Conservation (phyloP, 768 basidiomycete species). For the Rossbeevera mucosa region DNA sequence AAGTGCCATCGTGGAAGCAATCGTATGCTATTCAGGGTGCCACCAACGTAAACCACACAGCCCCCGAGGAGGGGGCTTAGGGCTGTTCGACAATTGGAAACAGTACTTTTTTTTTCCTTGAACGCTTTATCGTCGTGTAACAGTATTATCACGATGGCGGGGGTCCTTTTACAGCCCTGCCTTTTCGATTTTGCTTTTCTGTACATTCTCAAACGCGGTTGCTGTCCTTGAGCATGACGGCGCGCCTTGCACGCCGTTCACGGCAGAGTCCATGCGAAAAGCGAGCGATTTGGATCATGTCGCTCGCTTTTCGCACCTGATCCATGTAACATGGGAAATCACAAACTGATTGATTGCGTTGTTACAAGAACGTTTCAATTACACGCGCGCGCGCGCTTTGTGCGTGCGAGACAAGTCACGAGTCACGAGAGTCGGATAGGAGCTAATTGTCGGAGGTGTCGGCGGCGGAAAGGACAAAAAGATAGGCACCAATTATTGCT, state of each 20-base stretch:
- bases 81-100: slow-evolving; percentile 21
- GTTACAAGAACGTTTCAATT: slow-evolving; percentile 13
- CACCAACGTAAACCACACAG: slow-evolving; percentile 30
- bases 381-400: slow-evolving; percentile 13
- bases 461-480: slow-evolving; percentile 7
- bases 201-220: slow-evolving; percentile 8
- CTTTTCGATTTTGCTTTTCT: not conserved
- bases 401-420: not conserved
- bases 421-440: slow-evolving; percentile 17
- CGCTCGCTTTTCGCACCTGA: slow-evolving; percentile 8
- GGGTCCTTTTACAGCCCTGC: slow-evolving; percentile 9
- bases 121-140: slow-evolving; percentile 13
- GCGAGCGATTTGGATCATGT: too few relatives aligned
- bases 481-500: slow-evolving; percentile 22
- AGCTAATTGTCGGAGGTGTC: slow-evolving; percentile 15
- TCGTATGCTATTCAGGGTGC: slow-evolving; percentile 23
- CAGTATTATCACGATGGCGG: slow-evolving; percentile 8
- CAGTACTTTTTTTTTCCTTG: not conserved
- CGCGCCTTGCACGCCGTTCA: slow-evolving; percentile 17
- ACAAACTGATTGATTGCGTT: slow-evolving; percentile 13
- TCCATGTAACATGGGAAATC: slow-evolving; percentile 24
- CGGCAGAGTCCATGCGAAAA: slow-evolving; percentile 15
- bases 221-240: slow-evolving; percentile 7
- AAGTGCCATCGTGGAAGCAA: slow-evolving; percentile 16
- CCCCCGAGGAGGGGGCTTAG: slow-evolving; percentile 19